phyloP scores from a whole-genome alignment of 2,329 filamentous ascomycete genomes.

The Fusarium poae region DNA sequence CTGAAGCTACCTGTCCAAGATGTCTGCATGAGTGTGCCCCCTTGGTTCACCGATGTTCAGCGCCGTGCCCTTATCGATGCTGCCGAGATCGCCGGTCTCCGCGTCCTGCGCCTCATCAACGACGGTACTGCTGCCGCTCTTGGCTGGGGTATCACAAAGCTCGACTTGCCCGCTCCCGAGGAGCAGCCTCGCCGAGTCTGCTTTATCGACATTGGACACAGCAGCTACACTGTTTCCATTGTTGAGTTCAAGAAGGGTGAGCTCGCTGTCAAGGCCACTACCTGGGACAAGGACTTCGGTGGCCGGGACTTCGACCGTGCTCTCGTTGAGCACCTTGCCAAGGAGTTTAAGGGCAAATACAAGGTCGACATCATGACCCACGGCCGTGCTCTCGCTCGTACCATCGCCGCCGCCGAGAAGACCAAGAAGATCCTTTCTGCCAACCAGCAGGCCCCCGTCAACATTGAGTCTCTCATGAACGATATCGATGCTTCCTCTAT shows the following conservation, averaged over 20 bases:
- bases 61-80: conserved; percentile 90
- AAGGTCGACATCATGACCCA: conserved; percentile 96
- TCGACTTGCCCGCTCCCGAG: conserved; percentile 87
- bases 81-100: conserved; percentile 91
- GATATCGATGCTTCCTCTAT: conserved; percentile 91
- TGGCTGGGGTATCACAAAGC: conserved; percentile 97
- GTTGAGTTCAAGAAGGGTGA: conserved; percentile 98
- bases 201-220: conserved; percentile 96
- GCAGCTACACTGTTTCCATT: conserved; percentile 93
- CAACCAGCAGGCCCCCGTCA: conserved; percentile 91
- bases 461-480: conserved; percentile 99
- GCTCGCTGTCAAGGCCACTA: conserved; percentile 90
- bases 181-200: conserved; percentile 92
- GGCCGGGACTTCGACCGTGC: conserved; percentile 97
- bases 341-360: conserved; percentile 97
- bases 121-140: conserved; percentile 97
- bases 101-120: conserved; percentile 94
- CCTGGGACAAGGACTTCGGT: conserved; percentile 96
- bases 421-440: conserved; percentile 98
- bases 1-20: conserved; percentile 92
- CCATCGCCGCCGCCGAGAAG: conserved; percentile 92
- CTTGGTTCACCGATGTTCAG: conserved; percentile 97
- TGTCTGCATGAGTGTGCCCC: conserved; percentile 91
- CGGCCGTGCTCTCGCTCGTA: conserved; percentile 88
- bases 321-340: conserved; percentile 91